Evolutionary conservation across 75 land plant species (phyloP).

Genomic region (Cupressus sempervirens): DNA sequence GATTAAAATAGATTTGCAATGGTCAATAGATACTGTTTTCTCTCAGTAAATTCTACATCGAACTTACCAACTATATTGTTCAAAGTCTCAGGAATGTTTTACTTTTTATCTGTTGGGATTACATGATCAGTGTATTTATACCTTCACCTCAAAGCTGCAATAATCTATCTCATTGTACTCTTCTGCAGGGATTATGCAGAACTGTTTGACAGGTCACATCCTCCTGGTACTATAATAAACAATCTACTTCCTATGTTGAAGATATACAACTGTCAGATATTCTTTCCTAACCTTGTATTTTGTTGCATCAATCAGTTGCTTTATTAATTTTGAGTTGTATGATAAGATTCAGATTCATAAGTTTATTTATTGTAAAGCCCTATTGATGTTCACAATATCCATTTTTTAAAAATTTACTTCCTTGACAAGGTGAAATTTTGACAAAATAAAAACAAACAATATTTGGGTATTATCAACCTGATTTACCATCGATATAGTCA

Average conservation of each 20-base stretch:
- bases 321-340: too few relatives aligned
- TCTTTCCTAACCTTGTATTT: neutral
- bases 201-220: neutral
- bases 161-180: neutral
- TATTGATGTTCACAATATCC: neutral
- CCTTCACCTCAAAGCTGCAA: neutral
- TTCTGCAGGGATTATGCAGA: neutral
- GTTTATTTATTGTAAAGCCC: neutral
- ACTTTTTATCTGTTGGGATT: neutral
- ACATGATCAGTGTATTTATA: neutral
- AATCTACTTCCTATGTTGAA: neutral
- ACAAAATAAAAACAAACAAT: neutral
- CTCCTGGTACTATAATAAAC: neutral
- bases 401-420: neutral
- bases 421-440: neutral
- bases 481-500: neutral
- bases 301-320: neutral
- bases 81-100: neutral
- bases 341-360: neutral
- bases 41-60: neutral
- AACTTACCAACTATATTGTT: too few relatives aligned
- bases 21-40: neutral
- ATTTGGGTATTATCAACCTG: neutral
- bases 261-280: neutral
- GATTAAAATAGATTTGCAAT: neutral